A percentile compares a stretch with the other conserved stretches of the same genome.
Evolutionary conservation across 2,329 filamentous ascomycete genomes (phyloP).

Genomic region (Byssochlamys sp.): DNA sequence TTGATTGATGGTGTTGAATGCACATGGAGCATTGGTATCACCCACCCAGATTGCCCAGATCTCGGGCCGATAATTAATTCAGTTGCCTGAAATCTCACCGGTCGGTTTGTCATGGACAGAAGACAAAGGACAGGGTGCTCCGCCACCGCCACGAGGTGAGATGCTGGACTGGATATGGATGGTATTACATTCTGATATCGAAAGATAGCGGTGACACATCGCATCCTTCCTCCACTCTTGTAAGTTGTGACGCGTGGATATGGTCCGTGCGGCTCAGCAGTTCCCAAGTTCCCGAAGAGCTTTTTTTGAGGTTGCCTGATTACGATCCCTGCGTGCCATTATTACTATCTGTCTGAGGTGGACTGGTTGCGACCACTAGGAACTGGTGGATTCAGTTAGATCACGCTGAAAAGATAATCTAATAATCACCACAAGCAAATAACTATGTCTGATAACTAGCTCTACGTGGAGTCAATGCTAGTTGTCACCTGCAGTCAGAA

Average conservation of each 20-base stretch:
- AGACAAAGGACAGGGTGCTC: background rate
- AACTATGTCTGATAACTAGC: no score
- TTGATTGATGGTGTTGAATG: background rate
- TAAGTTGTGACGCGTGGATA: background rate
- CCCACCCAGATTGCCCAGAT: background rate
- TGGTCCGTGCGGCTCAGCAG: background rate
- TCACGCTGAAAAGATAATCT: no score
- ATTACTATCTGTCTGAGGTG: no score
- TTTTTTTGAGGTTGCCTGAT: background rate
- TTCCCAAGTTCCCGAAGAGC: background rate
- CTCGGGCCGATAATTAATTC: background rate
- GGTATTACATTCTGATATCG: background rate
- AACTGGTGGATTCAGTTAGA: no score
- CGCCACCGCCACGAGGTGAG: background rate
- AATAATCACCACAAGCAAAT: no score
- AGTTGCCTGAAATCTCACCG: background rate
- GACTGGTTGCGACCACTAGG: no score
- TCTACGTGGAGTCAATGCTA: no score
- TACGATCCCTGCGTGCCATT: background rate
- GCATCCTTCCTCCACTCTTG: background rate
- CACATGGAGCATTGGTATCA: background rate
- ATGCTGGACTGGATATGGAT: background rate
- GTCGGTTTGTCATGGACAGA: background rate
- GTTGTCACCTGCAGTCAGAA: no score
- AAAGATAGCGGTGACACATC: background rate